Percentiles rank a stretch among this genome's conserved stretches.
Evolutionary conservation across 2,329 filamentous ascomycete species (phyloP).

Genomic region (Cladosporium halotolerans): DNA sequence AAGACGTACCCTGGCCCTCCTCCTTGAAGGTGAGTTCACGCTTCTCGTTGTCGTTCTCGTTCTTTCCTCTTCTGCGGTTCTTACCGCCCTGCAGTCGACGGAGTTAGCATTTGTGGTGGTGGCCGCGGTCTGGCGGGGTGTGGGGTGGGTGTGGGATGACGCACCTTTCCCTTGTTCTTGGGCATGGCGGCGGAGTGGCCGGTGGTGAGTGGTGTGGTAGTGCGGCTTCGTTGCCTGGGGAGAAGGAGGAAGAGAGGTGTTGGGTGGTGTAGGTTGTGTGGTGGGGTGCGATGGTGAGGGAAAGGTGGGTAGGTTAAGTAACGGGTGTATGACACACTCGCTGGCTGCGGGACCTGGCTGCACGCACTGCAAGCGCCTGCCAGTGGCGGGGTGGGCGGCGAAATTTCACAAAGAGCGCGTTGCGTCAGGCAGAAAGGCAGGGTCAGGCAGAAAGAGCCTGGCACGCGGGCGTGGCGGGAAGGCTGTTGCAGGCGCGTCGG

Average conservation of each 20-base stretch:
- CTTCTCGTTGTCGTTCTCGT: conserved; percentile 89
- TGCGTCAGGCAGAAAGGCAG: no score
- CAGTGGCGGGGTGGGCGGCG: no score
- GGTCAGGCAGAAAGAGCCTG: no score
- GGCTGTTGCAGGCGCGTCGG: no score
- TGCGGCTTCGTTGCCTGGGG: conserved; percentile 21
- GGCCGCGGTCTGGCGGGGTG: conserved; percentile 11
- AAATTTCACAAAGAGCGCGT: no score
- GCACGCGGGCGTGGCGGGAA: no score
- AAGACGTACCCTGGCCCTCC: conserved; percentile 70
- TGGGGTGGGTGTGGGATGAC: conserved; percentile 22
- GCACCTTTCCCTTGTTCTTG: conserved; percentile 99
- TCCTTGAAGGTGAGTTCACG: conserved; percentile 98
- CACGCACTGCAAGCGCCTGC: no score
- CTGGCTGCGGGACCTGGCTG: no score
- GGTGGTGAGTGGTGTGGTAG: conserved; percentile 11
- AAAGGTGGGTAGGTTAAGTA: not conserved
- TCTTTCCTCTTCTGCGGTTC: conserved; percentile 92
- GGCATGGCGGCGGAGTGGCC: conserved; percentile 60
- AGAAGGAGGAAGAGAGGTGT: conserved; percentile 1
- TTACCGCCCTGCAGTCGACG: conserved; percentile 65
- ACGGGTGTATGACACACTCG: not conserved
- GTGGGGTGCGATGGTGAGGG: not conserved
- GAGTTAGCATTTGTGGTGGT: conserved; percentile 32
- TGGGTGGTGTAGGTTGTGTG: conserved; percentile 1